phyloP scores from a whole-genome alignment of 306 rosid species.

The Medicago lupulina region DNA sequence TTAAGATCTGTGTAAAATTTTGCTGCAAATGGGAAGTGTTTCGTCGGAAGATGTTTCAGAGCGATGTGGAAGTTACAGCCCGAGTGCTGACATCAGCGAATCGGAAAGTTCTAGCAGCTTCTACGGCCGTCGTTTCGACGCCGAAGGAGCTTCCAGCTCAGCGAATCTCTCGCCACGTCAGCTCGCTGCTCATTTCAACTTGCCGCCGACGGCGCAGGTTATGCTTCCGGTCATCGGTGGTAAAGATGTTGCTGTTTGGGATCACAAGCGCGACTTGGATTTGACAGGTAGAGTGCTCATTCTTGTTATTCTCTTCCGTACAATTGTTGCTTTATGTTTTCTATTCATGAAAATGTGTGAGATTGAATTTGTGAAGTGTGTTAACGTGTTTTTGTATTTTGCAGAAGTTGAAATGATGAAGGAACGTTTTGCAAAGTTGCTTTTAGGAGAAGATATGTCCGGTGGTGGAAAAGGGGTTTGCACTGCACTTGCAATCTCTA shows the following conservation, averaged over 20 bases:
- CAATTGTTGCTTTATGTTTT: neutral
- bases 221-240: slow-evolving; percentile 79
- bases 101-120: slow-evolving; percentile 90
- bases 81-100: slow-evolving; percentile 93
- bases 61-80: slow-evolving; percentile 86
- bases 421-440: slow-evolving; percentile 89
- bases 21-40: slow-evolving; percentile 62
- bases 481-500: slow-evolving; percentile 93
- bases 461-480: slow-evolving; percentile 99
- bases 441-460: slow-evolving; percentile 96
- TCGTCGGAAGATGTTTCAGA: slow-evolving; percentile 79
- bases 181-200: slow-evolving; percentile 43
- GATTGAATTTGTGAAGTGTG: neutral
- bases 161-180: slow-evolving; percentile 75
- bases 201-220: slow-evolving; percentile 57
- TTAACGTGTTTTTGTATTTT: slow-evolving; percentile 15
- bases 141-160: slow-evolving; percentile 78
- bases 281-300: slow-evolving; percentile 78
- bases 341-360: neutral
- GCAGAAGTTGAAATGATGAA: slow-evolving; percentile 93
- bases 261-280: slow-evolving; percentile 63
- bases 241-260: slow-evolving; percentile 74
- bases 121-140: slow-evolving; percentile 72
- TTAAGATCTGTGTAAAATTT: slow-evolving; percentile 29
- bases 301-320: neutral